Base-by-base conservation (phyloP, 208 protist species). In the Acanthamoeba divionensis region DNA sequence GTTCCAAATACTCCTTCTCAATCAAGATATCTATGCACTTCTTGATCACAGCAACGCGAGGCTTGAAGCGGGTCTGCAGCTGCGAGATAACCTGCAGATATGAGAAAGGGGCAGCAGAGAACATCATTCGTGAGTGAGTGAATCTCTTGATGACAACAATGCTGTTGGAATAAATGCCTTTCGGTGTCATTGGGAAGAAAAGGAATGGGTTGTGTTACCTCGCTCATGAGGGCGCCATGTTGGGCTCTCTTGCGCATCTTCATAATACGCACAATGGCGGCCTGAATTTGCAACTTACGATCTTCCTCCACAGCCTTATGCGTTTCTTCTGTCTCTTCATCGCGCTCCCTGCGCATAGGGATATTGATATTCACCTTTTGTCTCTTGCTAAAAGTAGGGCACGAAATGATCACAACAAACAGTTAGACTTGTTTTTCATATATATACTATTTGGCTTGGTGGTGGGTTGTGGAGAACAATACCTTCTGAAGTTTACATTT, bases 11-110 rank as follows among this genome's bases (percentile, higher is more conserved):
- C 66, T 96, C 94, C 87, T 93, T 95, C 60, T 95, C 94, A 55
- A 95, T 95, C 33, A 95, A 89, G 63, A 93, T 95, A 50, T 95
- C 93, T 47, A 95, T 95, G 92, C 93, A 94, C 83, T 95, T 95
- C 55, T 95, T 95, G 54, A 95, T 95, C 36, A 93, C 83, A 48
- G 85, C 82, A 33, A 93, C 90, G 50, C 89, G 89, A 52, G 92
- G 93, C 69, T 93, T 93, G 91, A 94, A 94, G 54, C 91, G 91
- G 24, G 65, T 92, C 66, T 91, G 69, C 0, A 90, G 45, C 87
- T 94, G 93, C 13, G 50, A 36, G 67, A 83, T 82, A 36, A 45
- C 29, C 29, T 90, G 73, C 0, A 62, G 24, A 89, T 1, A 85
- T 26, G 21, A 89, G 82, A 26, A 41, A 41, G 5, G 5, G 36